Base-by-base conservation (phyloP, 176 grass and related monocot species). In the Microstegium vimineum region DNA sequence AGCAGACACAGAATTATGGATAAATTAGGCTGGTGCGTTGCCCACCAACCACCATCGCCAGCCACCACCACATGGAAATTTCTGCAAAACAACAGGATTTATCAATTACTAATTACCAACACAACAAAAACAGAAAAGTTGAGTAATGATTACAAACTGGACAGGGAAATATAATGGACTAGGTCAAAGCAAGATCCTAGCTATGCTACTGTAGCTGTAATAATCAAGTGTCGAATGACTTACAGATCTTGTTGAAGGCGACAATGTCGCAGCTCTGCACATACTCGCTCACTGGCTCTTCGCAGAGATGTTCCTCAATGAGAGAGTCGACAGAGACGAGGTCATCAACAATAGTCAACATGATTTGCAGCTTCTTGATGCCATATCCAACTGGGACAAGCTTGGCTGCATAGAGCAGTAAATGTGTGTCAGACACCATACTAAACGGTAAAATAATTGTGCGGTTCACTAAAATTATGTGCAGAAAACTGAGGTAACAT, bases 241-340 rank as follows among this genome's bases (percentile, higher is more conserved):
- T 60, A 92, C 96, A 99, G 63, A 99, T 99, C 47, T 99, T 99
- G 85, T 99, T 95, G 83, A 99, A 99, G 30, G 96, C 93, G 0
- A 99, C 91, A 18, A 99, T 99, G 83, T 99, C 96, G 11, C 96
- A 99, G 85, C 93, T 99, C 93, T 99, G 96, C 47, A 99, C 93
- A 33, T 89, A 92, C 73, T 95, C 96, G 3, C 89, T 99, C 2
- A 78, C 83, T 62, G 96, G 93, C 15, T 82, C 89, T 8, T 6
- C 77, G 2, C 49, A 87, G 22, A 99, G 81, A 68, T 71, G 4
- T 1, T 99, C 96, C 80, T 95, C 93, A 0, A 99, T 85, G 0
- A 99, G 85, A 37, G 28, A 43, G 73, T 99, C 96, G 3, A 99
- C 93, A 38, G 96, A 99, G 14, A 99, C 96, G 14, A 95, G 90